Evolutionary conservation across 768 basidiomycete genomes (phyloP).

Genomic region (Coprinellus aureogranulatus): DNA sequence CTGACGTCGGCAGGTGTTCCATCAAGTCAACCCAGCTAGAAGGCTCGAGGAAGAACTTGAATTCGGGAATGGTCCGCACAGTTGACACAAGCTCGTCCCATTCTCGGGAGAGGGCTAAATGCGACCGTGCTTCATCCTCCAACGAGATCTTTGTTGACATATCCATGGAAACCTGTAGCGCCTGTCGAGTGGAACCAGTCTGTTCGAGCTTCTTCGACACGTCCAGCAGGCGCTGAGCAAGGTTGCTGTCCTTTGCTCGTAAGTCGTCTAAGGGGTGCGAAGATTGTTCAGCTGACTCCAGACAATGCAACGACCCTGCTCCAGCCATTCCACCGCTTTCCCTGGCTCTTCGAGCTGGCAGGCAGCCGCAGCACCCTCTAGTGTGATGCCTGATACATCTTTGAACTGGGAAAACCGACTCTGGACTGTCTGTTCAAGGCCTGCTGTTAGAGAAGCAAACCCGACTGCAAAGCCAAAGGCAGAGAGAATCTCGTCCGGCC

Average conservation of each 20-base stretch:
- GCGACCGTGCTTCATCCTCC: background rate
- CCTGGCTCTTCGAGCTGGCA: background rate
- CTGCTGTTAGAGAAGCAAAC: no score
- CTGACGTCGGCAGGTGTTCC: background rate
- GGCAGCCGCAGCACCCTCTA: no score
- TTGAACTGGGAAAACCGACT: no score
- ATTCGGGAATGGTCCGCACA: background rate
- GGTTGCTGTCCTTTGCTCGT: slow-evolving; percentile 13
- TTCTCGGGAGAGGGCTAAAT: background rate
- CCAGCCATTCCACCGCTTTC: slow-evolving; percentile 6
- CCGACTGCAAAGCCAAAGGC: no score
- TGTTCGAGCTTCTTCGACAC: background rate
- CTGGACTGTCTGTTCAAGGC: no score
- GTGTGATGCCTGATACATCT: no score
- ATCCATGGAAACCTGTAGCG: no score
- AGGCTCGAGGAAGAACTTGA: slow-evolving; percentile 4
- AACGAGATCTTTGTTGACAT: background rate
- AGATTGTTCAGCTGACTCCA: slow-evolving; percentile 19
- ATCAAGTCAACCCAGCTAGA: background rate
- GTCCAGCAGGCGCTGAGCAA: slow-evolving; percentile 12
- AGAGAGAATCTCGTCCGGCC: no score
- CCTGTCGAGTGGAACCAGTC: no score
- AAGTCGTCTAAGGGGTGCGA: slow-evolving; percentile 17
- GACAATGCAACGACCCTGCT: slow-evolving; percentile 17
- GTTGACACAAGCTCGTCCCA: background rate